Conservation (phyloP, 768 basidiomycete genomes). For the Dacryopinax primogenitus region DNA sequence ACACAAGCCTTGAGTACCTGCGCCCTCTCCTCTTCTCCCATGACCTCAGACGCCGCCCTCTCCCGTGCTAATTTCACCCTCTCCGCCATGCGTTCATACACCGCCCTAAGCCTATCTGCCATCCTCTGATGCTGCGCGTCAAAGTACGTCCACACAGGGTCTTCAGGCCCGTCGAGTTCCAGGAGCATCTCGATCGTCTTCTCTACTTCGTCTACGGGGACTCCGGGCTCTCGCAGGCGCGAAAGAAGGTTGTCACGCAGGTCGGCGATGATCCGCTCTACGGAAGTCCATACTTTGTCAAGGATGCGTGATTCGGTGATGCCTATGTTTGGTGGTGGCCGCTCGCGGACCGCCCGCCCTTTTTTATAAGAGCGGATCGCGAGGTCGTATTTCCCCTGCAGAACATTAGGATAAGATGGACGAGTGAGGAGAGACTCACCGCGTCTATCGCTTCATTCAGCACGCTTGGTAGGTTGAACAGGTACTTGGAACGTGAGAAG, state of each 20-base stretch:
- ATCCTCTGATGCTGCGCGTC: constrained; percentile 87
- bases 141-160: constrained; percentile 92
- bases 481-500: constrained; percentile 93
- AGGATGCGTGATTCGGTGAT: constrained; percentile 78
- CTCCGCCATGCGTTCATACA: constrained; percentile 42
- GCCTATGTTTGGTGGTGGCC: constrained; percentile 68
- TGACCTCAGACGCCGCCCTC: constrained; percentile 23
- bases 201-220: constrained; percentile 81
- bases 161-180: constrained; percentile 74
- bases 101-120: constrained; percentile 56
- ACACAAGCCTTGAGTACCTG: constrained; percentile 42
- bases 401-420: neutral
- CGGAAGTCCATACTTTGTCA: constrained; percentile 90
- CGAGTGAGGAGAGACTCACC: constrained; percentile 35
- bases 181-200: constrained; percentile 93
- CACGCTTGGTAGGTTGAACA: constrained; percentile 92
- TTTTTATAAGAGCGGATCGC: constrained; percentile 96
- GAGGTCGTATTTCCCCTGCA: constrained; percentile 80
- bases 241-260: constrained; percentile 65
- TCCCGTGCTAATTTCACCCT: constrained; percentile 38
- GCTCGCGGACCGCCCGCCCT: constrained; percentile 79
- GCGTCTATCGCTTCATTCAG: constrained; percentile 81
- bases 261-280: constrained; percentile 88
- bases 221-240: constrained; percentile 60
- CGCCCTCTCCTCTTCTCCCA: neutral